These are phyloP conservation scores for Hymenoscyphus fraxineus DNA, from an alignment of 2,329 filamentous ascomycete genomes.

Conservation along the genomic window DNA sequence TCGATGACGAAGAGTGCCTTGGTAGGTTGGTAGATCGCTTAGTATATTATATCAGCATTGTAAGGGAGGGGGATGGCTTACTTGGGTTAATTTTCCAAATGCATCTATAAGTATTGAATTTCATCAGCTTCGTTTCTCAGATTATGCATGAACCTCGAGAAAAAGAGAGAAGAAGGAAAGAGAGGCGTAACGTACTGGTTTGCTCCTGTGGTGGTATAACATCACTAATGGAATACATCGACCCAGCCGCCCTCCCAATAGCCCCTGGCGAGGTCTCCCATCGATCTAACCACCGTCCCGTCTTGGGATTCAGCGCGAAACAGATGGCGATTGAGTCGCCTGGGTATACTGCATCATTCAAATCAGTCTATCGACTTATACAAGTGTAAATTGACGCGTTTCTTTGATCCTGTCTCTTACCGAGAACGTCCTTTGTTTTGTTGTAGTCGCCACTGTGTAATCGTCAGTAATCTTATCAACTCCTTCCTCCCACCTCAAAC, in stretches of 20 bases:
- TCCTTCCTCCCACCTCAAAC: no score
- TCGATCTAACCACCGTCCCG: slow-evolving; percentile 3
- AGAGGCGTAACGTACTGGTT: background rate
- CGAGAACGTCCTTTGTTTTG: slow-evolving; percentile 7
- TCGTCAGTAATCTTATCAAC: background rate
- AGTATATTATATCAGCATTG: no score
- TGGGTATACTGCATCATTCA: slow-evolving; percentile 1
- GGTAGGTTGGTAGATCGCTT: no score
- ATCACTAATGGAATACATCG: slow-evolving; percentile 3
- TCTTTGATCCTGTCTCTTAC: background rate
- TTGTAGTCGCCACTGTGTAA: slow-evolving; percentile 5
- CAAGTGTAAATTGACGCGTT: no score
- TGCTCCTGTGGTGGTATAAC: background rate
- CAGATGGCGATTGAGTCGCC: slow-evolving; percentile 10
- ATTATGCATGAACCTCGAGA: no score
- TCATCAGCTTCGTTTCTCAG: background rate
- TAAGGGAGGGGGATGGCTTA: background rate
- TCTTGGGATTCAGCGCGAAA: slow-evolving; percentile 6
- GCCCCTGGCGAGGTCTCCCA: slow-evolving; percentile 6
- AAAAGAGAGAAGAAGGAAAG: no score
- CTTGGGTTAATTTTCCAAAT: slow-evolving; percentile 11
- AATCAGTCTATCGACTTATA: background rate
- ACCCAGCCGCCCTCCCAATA: slow-evolving; percentile 3
- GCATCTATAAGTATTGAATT: background rate
- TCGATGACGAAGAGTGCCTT: slow-evolving; percentile 12